Conservation (phyloP, 768 basidiomycete genomes). For the Hemileccinum impolitum region DNA sequence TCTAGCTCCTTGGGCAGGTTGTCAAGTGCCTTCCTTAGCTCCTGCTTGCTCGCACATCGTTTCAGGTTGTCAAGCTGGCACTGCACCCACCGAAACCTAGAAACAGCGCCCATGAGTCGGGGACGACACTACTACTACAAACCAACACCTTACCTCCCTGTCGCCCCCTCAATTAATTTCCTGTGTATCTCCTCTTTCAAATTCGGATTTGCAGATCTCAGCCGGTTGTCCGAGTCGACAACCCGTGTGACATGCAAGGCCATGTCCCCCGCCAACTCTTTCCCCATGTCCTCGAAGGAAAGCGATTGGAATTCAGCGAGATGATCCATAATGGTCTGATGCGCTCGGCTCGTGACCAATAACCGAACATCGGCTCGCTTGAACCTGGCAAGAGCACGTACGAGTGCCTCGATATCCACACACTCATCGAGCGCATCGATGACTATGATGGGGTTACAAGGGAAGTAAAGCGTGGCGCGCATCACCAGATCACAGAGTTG, state of each 20-base stretch:
- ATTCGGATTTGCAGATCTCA: neutral
- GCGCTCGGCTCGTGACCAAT: neutral
- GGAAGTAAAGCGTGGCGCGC: too few species aligned
- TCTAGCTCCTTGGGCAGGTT: neutral
- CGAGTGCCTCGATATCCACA: neutral
- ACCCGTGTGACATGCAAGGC: neutral
- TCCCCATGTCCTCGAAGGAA: neutral
- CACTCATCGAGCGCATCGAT: neutral
- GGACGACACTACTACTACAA: fast-evolving
- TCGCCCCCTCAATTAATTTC: neutral
- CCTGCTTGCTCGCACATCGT: neutral
- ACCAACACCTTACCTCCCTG: neutral
- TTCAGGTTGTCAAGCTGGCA: slow-evolving; percentile 2
- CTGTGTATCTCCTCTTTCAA: neutral
- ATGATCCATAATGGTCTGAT: neutral
- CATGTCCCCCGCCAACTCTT: neutral
- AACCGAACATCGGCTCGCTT: neutral
- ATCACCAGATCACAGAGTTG: too few species aligned
- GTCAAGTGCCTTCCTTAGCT: neutral
- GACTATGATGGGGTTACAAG: neutral
- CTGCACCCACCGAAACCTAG: slow-evolving; percentile 6
- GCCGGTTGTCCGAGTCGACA: neutral
- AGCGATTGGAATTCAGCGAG: neutral
- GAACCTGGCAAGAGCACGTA: neutral
- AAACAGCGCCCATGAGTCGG: neutral